phyloP scores from a whole-genome alignment of 2,329 filamentous ascomycete genomes.

The Myotisia sp. region DNA sequence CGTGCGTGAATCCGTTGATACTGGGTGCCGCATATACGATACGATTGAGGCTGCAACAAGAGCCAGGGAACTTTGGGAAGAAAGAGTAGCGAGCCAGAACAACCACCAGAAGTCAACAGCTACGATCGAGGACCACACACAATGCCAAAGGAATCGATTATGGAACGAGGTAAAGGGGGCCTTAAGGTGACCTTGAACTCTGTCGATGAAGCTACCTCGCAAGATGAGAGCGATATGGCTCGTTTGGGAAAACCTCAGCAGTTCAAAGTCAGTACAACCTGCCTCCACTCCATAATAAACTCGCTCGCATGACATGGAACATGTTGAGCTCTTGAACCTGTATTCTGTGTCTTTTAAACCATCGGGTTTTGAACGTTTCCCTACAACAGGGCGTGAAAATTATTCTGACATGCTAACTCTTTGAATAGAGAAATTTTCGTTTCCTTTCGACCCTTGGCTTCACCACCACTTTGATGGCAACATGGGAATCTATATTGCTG shows the following conservation, averaged over 20 bases:
- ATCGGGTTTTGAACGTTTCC: too few species aligned
- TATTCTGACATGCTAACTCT: too few species aligned
- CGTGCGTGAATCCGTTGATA: too few species aligned
- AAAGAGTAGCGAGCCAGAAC: background rate
- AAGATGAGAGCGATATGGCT: constrained; percentile 27
- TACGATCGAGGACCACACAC: background rate
- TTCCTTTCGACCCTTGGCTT: constrained; percentile 29
- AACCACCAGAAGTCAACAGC: background rate
- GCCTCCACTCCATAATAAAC: background rate
- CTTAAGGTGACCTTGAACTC: constrained; percentile 8
- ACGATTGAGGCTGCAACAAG: too few species aligned
- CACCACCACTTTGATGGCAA: constrained; percentile 27
- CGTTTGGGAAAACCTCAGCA: constrained; percentile 39
- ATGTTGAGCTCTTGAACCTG: background rate
- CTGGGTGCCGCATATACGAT: too few species aligned
- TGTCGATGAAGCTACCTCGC: constrained; percentile 9
- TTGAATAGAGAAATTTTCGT: constrained; percentile 26
- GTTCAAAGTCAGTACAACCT: constrained; percentile 24
- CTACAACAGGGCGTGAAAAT: too few species aligned
- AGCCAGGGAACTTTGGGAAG: too few species aligned
- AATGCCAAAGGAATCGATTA: constrained; percentile 2
- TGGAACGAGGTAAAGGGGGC: constrained; percentile 3
- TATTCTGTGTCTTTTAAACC: too few species aligned
- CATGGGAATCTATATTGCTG: constrained; percentile 29
- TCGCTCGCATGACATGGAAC: background rate